phyloP scores from a whole-genome alignment of 768 basidiomycete genomes.

The Sporobolomyces pararoseus region DNA sequence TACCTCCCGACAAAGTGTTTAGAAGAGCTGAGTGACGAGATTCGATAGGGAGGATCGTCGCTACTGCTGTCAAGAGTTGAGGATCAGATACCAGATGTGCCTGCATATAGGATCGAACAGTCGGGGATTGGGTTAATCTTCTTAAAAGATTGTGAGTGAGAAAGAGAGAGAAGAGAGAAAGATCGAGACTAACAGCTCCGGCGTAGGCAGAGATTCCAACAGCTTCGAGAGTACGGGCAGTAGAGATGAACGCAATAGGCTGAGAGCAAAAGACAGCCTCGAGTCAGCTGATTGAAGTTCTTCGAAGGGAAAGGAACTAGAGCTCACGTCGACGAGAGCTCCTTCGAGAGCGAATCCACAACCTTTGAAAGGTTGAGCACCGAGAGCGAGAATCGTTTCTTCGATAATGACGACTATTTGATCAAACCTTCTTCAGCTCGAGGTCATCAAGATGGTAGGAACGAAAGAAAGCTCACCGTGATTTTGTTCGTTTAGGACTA shows the following conservation, averaged over 20 bases:
- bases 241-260: constrained; percentile 60
- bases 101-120: background rate
- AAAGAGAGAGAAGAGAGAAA: background rate
- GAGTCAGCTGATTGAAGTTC: no score
- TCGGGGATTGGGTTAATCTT: no score
- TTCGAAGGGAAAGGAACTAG: background rate
- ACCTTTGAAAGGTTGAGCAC: constrained; percentile 56
- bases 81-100: constrained; percentile 27
- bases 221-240: constrained; percentile 70
- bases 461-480: constrained; percentile 15
- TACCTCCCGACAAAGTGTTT: constrained; percentile 61
- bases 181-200: constrained; percentile 9
- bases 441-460: background rate
- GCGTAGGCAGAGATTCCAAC: constrained; percentile 63
- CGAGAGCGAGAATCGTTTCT: constrained; percentile 56
- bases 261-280: background rate
- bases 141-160: no score
- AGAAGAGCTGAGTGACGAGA: constrained; percentile 77
- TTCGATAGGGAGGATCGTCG: constrained; percentile 60
- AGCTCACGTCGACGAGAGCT: constrained; percentile 60
- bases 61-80: constrained; percentile 32
- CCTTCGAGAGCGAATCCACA: constrained; percentile 69
- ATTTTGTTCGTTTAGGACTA: constrained; percentile 18
- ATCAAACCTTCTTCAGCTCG: background rate
- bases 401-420: constrained; percentile 10